Evolutionary conservation across 148 eudicot species (phyloP).

Genomic region (Vaccinium myrtillus): DNA sequence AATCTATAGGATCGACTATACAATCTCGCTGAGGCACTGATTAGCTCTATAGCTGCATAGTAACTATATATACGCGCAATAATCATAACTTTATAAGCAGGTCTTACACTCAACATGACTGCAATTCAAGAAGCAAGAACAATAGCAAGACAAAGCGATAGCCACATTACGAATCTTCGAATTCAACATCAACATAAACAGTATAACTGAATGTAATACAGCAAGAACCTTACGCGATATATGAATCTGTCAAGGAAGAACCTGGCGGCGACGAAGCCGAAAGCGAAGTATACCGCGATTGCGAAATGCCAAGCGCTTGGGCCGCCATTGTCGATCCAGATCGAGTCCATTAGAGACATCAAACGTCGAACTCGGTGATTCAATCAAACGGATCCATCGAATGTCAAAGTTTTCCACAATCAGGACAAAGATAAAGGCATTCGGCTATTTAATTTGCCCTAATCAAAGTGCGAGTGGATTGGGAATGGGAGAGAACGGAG

Average conservation of each 20-base stretch:
- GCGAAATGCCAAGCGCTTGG: conserved; percentile 55
- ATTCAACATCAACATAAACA: not conserved
- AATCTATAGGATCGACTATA: no score
- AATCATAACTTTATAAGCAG: not conserved
- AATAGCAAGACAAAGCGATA: not conserved
- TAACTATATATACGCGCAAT: not conserved
- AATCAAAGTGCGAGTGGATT: not conserved
- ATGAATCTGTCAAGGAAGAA: conserved; percentile 70
- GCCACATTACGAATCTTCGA: not conserved
- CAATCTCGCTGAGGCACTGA: no score
- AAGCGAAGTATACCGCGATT: conserved; percentile 52
- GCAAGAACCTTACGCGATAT: conserved; percentile 62
- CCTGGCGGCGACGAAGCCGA: conserved; percentile 60
- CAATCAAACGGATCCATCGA: conserved; percentile 17
- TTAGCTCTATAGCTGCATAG: not conserved
- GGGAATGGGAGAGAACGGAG: not conserved
- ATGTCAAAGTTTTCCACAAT: not conserved
- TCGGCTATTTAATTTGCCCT: not conserved
- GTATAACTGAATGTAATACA: not conserved
- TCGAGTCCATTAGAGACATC: conserved; percentile 51
- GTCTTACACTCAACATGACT: not conserved
- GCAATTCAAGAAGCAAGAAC: not conserved
- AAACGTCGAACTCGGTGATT: conserved; percentile 1
- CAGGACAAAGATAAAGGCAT: not conserved
- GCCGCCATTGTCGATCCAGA: conserved; percentile 32